phyloP scores from a whole-genome alignment of 2,329 filamentous ascomycete species.

The Xylariaceae sp. region DNA sequence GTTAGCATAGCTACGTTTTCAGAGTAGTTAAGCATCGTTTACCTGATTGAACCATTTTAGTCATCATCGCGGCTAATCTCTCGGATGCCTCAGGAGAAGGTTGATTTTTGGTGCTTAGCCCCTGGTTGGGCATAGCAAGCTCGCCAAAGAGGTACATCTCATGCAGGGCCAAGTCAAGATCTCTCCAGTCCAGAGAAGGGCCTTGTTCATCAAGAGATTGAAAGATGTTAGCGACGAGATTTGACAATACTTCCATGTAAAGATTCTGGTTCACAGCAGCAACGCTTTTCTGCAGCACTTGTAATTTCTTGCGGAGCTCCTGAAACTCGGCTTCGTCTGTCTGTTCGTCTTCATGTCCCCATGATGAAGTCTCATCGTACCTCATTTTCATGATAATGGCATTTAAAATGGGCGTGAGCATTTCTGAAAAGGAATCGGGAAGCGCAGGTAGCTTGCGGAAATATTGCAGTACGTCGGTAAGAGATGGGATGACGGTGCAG shows the following conservation, averaged over 20 bases:
- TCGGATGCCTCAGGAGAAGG: conserved; percentile 76
- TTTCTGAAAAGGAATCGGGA: conserved; percentile 70
- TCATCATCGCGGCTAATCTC: conserved; percentile 86
- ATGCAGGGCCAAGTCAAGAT: conserved; percentile 86
- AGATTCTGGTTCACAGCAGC: conserved; percentile 83
- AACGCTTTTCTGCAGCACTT: conserved; percentile 87
- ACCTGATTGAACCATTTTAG: conserved; percentile 91
- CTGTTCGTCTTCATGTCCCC: conserved; percentile 91
- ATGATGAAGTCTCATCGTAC: conserved; percentile 89
- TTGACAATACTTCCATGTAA: conserved; percentile 84
- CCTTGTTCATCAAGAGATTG: conserved; percentile 71
- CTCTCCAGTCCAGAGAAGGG: conserved; percentile 82
- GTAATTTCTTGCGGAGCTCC: conserved; percentile 83
- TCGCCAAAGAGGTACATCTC: conserved; percentile 97
- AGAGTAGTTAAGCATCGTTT: conserved; percentile 34
- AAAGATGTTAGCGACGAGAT: conserved; percentile 83
- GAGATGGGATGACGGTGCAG: conserved; percentile 87
- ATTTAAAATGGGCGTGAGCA: conserved; percentile 83
- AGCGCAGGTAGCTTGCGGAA: conserved; percentile 75
- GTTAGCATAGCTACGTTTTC: conserved; percentile 24
- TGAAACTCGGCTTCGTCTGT: conserved; percentile 97
- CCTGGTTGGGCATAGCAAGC: conserved; percentile 81
- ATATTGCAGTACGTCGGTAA: conserved; percentile 88
- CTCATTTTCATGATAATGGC: conserved; percentile 95
- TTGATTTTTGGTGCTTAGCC: conserved; percentile 79